phyloP scores from a whole-genome alignment of 495 filamentous ascomycete genomes.

The Lepidopterella palustris region DNA sequence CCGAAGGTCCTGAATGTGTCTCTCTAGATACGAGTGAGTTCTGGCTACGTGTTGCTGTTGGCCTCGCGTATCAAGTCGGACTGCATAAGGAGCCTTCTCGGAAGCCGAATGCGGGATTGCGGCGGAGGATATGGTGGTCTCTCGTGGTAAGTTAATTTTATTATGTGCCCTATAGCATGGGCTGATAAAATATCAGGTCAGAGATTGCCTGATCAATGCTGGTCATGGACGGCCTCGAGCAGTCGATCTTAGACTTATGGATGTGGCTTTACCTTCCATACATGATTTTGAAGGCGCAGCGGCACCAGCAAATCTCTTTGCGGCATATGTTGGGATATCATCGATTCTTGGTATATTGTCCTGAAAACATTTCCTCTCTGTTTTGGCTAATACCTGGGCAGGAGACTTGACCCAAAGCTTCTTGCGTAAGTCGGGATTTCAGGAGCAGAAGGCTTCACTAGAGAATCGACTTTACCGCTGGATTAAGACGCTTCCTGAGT shows the following conservation, averaged over 20 bases:
- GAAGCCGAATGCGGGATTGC: constrained; percentile 14
- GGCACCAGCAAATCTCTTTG: constrained; percentile 17
- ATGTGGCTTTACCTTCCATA: constrained; percentile 14
- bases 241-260: constrained; percentile 20
- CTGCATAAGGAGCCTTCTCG: constrained; percentile 19
- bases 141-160: constrained; percentile 13
- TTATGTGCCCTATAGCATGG: neutral
- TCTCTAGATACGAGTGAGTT: constrained; percentile 27
- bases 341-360: constrained; percentile 18
- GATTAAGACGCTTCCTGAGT: constrained; percentile 22
- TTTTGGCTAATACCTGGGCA: neutral
- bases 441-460: constrained; percentile 17
- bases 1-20: constrained; percentile 24
- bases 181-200: neutral
- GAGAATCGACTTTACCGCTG: constrained; percentile 22
- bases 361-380: neutral
- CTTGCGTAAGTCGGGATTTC: constrained; percentile 13
- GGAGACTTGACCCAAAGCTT: constrained; percentile 26
- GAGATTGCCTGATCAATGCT: constrained; percentile 28
- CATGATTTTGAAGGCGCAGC: constrained; percentile 20
- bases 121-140: constrained; percentile 24
- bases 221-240: constrained; percentile 25
- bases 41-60: constrained; percentile 20
- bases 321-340: constrained; percentile 20
- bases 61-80: constrained; percentile 25